Base-by-base conservation (phyloP, 768 basidiomycete species). In the Phylloporus sp. region DNA sequence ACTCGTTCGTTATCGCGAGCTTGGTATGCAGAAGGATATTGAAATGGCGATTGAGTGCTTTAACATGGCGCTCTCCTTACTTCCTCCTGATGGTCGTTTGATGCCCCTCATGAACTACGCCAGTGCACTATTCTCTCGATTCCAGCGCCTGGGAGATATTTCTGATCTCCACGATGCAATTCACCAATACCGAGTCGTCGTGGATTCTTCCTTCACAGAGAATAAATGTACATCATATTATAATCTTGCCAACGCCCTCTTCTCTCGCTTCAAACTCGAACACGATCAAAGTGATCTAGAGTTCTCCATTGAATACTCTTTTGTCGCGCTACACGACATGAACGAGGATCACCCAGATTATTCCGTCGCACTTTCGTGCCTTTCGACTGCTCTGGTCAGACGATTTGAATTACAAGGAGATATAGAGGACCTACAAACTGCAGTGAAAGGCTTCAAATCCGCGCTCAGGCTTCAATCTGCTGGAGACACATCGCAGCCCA, bases 201-300 rank as follows among this genome's bases (percentile, higher is more conserved):
- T 67, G 32, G 56, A 64, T 40, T 54, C 44, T 43, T 55, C 53
- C 41, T 45, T 43, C 16, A 45, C 43, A 9, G 58, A 66, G 38
- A 59, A 58, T 27, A 58, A 45, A 46, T 49, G 59, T 16, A 50
- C 59, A 3, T 58, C 59, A 8, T 57, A 53, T 41, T 67, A 66
- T 45, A 67, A 64, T 47, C 67, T 68, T 27, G 67, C 65, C 40
- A 67, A 66, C 35, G 65, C 67, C 23, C 42, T 69, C 39, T 49
- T 69, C 18, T 65, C 60, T 34, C 66, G 67, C 26, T 67, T 59
- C 55, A 67, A 65, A 44, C 9, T 62, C 6, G 43, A 52, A 45
- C 53, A 48, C 6, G 35, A 59, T n/a, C 39, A 27, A n/a, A 39
- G 53, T 6, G 66, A 68, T 45, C 51, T 67, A 13, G 57, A 58